Base-by-base conservation (phyloP, 2,329 filamentous ascomycete genomes). In the Microcera coccophila region DNA sequence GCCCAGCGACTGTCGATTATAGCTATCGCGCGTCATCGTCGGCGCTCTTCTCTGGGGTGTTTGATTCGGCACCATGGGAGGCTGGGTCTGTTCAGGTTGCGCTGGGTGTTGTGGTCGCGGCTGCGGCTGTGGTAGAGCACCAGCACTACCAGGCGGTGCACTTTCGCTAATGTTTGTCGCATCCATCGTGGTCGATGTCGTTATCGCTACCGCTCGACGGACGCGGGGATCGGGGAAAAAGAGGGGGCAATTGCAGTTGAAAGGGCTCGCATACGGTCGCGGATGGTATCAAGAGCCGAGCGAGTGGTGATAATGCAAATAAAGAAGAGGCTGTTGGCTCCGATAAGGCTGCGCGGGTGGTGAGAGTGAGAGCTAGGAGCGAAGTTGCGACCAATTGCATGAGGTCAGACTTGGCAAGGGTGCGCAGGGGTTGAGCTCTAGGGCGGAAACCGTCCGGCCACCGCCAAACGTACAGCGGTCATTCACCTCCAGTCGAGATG, bases 1-100 rank as follows among this genome's bases (percentile, higher is more conserved):
- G 48, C 85, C 85, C 39, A 90, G 75, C 47, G 86, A 87, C 66
- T 85, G 80, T 50, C 75, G 62, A 58, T 81, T 81, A 58, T 68
- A 79, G 38, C 65, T 63, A 60, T 83, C 79, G 56, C 79, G 76
- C 38, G 62, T 62, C 3, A 42, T 39, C 59, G 63, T 41, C 55
- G 59, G 38, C 53, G 48, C 9, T 53, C 44, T 15, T 52, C 47
- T 26, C 7, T 12, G 22, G 24, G 33, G 33, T 18, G 18, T 19
- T 16, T 18, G 17, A 32, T 48, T 52, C 20, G 56, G 44, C 18
- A 48, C 39, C 40, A 42, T 38, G 31, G 47, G 21, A 20, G 57
- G 53, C 42, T 49, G 53, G 20, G n/a, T n/a, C 41, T 48, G 44
- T 19, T 45, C 29, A 17, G 36, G 37, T 18, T 49, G 37, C 12